Evolutionary conservation across 2,329 filamentous ascomycete genomes (phyloP), one percentile per base, ranked within the genome.

Genomic region (Hypoxylon sp.): DNA sequence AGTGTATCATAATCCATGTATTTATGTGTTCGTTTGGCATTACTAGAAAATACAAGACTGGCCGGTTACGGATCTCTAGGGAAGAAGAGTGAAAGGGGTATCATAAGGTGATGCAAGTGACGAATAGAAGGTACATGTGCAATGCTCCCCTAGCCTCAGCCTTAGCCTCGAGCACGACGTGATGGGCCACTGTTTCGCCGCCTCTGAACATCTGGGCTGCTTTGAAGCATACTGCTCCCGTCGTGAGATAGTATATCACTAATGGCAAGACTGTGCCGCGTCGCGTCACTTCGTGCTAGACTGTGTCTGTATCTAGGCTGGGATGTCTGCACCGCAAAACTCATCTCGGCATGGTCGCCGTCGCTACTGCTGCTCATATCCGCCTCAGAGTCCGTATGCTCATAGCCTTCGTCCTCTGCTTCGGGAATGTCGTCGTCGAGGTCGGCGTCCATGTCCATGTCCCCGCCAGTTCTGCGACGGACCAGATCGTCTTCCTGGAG

Each of bases 321-420:
- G 34, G 19, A 19, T 60, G 72, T 53, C 72, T 77, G 70, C 14
- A 72, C 64, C 5, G 72, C 80, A 60, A 83, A 84, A 67, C 80
- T 81, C 60, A 82, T 67, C 50, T 77, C 76, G 17, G 63, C 73
- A 1, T 73, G 73, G 10, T 82, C 79, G 5, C 81, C 81, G 23
- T 81, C 79, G 52, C 81, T 81, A 67, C 84, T 86, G 74, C 83
- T 87, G 65, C 80, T 85, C 56, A 53, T 11, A 38, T 90, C 89
- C 7, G 84, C 90, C 71, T 93, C 91, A 1, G 90, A 91, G 79
- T 93, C 91, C 7, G 91, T 93, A 76, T 93, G 91, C 81, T 94
- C 91, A 80, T 93, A 93, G 72, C 87, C 87, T 23, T 84, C 87
- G 74, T 82, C 82, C 74, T 88, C 86, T 9, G 85, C 89, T 65